These are phyloP conservation scores for Orbilia javanica DNA, from an alignment of 2,329 filamentous ascomycete genomes.

Conservation along the genomic window DNA sequence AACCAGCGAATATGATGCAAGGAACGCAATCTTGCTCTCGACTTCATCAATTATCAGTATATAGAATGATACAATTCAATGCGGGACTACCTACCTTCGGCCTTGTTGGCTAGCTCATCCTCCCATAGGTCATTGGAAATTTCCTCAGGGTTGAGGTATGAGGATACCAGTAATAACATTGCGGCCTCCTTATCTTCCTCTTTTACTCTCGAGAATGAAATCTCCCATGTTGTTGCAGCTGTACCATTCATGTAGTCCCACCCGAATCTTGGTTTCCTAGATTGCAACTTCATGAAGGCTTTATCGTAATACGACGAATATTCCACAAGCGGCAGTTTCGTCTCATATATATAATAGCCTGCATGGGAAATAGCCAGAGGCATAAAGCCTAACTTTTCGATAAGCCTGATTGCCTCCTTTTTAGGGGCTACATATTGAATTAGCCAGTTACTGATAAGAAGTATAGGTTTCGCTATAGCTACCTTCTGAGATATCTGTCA, in stretches of 20 bases:
- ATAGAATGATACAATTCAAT: slow-evolving; percentile 13
- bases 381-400: slow-evolving; percentile 48
- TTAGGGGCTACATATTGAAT: background rate
- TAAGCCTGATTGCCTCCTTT: slow-evolving; percentile 13
- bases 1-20: slow-evolving; percentile 13
- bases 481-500: background rate
- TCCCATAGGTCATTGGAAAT: slow-evolving; percentile 52
- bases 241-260: slow-evolving; percentile 46
- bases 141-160: slow-evolving; percentile 55
- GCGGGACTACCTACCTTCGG: slow-evolving; percentile 4
- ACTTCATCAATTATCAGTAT: background rate
- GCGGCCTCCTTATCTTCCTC: slow-evolving; percentile 4
- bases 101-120: background rate
- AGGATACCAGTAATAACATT: background rate
- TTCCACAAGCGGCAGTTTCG: background rate
- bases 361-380: slow-evolving; percentile 39
- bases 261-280: slow-evolving; percentile 32
- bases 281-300: slow-evolving; percentile 27
- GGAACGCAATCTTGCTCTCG: background rate
- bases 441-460: background rate
- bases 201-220: slow-evolving; percentile 15
- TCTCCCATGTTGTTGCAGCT: slow-evolving; percentile 56
- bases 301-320: slow-evolving; percentile 7
- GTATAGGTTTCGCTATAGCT: background rate
- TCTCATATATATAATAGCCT: slow-evolving; percentile 25